Evolutionary conservation across 148 eudicot species (phyloP), one percentile per base, ranked within the genome.

Genomic region (Dysphania ambrosioides): DNA sequence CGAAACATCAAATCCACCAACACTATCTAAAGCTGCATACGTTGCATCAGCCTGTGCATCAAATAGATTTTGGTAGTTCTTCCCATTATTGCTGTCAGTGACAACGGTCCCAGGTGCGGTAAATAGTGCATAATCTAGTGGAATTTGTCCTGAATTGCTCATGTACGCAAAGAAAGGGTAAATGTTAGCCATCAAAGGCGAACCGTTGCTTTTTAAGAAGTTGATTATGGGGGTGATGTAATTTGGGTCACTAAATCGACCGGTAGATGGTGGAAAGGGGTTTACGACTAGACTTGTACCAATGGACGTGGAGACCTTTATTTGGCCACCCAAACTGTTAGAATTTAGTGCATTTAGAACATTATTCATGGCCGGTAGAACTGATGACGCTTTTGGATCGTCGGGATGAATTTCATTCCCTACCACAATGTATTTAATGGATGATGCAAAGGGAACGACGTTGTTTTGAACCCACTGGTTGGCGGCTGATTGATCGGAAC

Each of bases 251-350:
- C 5, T 40, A 47, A 73, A 73, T 42, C 29, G 26, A 16, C 35
- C 41, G 0, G 21, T 9, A 9, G 69, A 73, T 12, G 77, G 77
- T 18, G 77, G 77, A 24, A 11, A 61, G 4, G 77, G 2, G 30
- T 72, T 75, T 21, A 57, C 67, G 1, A 82, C 18, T 1, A 75
- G 8, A 23, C 26, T 57, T 8, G 41, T 58, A 23, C 66, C 79
- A 2, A 79, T 71, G 13, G 82, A 24, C 1, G 82, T 79, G n/a
- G 85, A 71, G 12, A 82, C 82, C 34, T 35, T 75, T n/a, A 79
- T 72, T 23, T 40, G 74, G 56, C 55, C 63, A 23, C 57, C 66
- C 12, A 82, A 73, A 1, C 75, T 77, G 31, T 77, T 74, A 3
- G 63, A 12, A 24, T 51, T 65, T 11, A 82, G 47, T 13, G 59